Conservation (phyloP, 176 grass and related monocot species). For the Dactylis glomerata region DNA sequence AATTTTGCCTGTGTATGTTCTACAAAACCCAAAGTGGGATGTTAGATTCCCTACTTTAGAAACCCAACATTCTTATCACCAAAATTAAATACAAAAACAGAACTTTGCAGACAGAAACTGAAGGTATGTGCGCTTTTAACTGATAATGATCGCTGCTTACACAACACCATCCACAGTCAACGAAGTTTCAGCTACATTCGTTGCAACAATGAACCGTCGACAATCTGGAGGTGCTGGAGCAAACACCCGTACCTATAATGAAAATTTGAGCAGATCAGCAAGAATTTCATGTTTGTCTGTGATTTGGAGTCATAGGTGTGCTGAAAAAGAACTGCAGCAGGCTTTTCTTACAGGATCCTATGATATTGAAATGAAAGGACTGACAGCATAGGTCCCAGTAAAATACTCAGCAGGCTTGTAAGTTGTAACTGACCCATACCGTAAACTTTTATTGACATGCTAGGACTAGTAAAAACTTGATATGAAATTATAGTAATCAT, state of each 20-base stretch:
- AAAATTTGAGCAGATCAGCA: constrained; percentile 30
- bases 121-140: constrained; percentile 36
- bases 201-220: constrained; percentile 94
- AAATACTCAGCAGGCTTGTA: too few relatives aligned
- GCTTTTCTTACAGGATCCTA: background rate
- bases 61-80: background rate
- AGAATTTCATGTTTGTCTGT: background rate
- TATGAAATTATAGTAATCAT: background rate
- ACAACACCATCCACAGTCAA: constrained; percentile 97
- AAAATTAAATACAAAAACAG: constrained; percentile 11
- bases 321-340: background rate
- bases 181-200: constrained; percentile 98
- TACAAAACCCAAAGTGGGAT: background rate
- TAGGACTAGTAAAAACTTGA: background rate
- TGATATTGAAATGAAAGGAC: background rate
- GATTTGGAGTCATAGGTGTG: background rate
- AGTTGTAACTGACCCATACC: too few relatives aligned
- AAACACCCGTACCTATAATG: constrained; percentile 73
- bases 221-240: constrained; percentile 78
- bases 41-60: background rate
- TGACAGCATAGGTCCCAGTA: background rate
- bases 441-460: constrained; percentile 11
- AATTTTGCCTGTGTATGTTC: constrained; percentile 3
- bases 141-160: constrained; percentile 69
- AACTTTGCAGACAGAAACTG: constrained; percentile 16